phyloP scores from a whole-genome alignment of 2,329 filamentous ascomycete species.

The Talaromyces sp. region DNA sequence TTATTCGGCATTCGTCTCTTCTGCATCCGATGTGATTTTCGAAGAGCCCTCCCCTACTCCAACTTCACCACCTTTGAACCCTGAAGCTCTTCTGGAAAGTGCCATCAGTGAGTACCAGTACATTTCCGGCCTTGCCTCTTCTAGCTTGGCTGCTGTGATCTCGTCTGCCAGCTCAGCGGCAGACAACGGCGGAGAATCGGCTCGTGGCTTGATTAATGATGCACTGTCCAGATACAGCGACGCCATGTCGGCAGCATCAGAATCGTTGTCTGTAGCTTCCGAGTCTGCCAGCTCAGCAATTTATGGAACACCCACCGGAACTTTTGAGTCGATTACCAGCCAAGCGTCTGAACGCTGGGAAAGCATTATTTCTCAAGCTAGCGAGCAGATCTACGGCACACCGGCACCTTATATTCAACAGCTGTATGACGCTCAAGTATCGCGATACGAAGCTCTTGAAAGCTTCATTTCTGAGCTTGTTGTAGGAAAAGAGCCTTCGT shows the following conservation, averaged over 20 bases:
- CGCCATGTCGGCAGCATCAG: constrained; percentile 45
- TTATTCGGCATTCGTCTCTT: constrained; percentile 70
- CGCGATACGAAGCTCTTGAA: constrained; percentile 68
- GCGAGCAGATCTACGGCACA: constrained; percentile 66
- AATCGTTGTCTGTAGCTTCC: constrained; percentile 39
- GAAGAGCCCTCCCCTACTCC: constrained; percentile 61
- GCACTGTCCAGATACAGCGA: constrained; percentile 46
- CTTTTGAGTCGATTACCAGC: constrained; percentile 49
- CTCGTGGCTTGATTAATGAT: constrained; percentile 39
- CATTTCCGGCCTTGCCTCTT: constrained; percentile 39
- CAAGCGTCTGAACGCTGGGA: constrained; percentile 64
- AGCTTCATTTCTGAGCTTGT: constrained; percentile 74
- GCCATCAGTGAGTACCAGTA: constrained; percentile 37
- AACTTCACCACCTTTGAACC: constrained; percentile 26
- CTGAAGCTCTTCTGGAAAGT: constrained; percentile 35
- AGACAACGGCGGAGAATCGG: constrained; percentile 33
- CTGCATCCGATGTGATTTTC: constrained; percentile 68
- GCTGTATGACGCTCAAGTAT: constrained; percentile 40
- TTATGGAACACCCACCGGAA: constrained; percentile 45
- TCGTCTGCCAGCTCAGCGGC: constrained; percentile 40
- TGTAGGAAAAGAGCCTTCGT: constrained; percentile 72
- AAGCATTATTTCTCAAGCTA: constrained; percentile 61
- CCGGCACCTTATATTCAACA: constrained; percentile 62
- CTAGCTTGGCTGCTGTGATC: constrained; percentile 40
- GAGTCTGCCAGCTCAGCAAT: constrained; percentile 43